Percentiles rank a stretch among this genome's conserved stretches.
Conservation (phyloP, 805 yeast genomes). For the Barnettozyma wickerhamii region DNA sequence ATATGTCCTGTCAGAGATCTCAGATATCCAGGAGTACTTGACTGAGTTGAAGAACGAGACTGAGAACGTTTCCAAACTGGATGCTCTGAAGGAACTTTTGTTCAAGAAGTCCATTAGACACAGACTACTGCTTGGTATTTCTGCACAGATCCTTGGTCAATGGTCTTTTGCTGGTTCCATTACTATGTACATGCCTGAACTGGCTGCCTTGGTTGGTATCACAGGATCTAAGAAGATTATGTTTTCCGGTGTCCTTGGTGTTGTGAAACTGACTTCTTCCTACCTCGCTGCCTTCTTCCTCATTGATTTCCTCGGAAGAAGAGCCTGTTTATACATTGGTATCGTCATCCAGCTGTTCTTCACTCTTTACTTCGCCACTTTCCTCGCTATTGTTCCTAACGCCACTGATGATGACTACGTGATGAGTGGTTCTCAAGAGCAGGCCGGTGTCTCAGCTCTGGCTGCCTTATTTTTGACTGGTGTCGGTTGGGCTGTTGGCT, state of each 20-base stretch:
- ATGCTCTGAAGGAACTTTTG: constrained; percentile 32
- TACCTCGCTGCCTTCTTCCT: constrained; percentile 48
- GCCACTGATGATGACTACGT: constrained; percentile 31
- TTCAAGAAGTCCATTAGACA: constrained; percentile 37
- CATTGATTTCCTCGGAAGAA: constrained; percentile 50
- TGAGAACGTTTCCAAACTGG: constrained; percentile 24
- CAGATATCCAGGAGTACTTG: constrained; percentile 42
- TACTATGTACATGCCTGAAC: constrained; percentile 52
- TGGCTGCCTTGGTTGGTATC: constrained; percentile 45
- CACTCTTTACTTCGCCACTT: constrained; percentile 43
- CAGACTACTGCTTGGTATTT: constrained; percentile 39
- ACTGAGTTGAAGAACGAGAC: constrained; percentile 26
- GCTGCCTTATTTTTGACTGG: constrained; percentile 48
- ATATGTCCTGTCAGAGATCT: constrained; percentile 44
- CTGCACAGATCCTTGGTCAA: constrained; percentile 46
- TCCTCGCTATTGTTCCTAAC: constrained; percentile 40
- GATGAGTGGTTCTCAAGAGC: constrained; percentile 29
- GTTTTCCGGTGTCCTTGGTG: constrained; percentile 50
- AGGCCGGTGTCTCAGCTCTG: constrained; percentile 44
- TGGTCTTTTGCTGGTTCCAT: constrained; percentile 59
- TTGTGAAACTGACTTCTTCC: constrained; percentile 47
- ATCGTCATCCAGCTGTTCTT: constrained; percentile 39
- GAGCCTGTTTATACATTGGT: constrained; percentile 46
- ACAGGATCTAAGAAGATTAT: constrained; percentile 35
- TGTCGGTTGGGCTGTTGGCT: constrained; percentile 56